Conservation (phyloP, 495 filamentous ascomycete species). For the Aspergillus kassunensis region DNA sequence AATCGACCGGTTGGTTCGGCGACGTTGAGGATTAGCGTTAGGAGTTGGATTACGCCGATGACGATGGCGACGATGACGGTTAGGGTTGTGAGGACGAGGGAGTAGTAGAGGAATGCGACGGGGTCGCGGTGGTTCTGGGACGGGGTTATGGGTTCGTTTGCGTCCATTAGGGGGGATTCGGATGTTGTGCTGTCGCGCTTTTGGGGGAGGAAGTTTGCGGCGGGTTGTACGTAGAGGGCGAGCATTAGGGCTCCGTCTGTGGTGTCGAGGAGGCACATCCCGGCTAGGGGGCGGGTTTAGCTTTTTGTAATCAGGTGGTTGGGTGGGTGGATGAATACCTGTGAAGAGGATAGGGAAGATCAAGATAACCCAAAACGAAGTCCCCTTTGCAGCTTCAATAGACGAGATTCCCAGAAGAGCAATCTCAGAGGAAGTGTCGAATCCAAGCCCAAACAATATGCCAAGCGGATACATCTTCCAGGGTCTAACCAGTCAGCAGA, state of each 20-base stretch:
- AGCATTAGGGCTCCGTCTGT: slow-evolving; percentile 94
- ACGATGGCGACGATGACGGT: slow-evolving; percentile 84
- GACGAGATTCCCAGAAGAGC: slow-evolving; percentile 86
- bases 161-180: slow-evolving; percentile 10
- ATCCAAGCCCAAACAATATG: slow-evolving; percentile 86
- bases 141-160: slow-evolving; percentile 23
- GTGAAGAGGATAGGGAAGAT: slow-evolving; percentile 92
- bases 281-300: slow-evolving; percentile 42
- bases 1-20: slow-evolving; percentile 69
- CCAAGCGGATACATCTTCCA: slow-evolving; percentile 98
- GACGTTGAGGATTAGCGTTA: slow-evolving; percentile 72
- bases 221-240: slow-evolving; percentile 73
- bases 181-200: slow-evolving; percentile 23
- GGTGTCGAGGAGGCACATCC: slow-evolving; percentile 90
- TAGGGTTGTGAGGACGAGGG: slow-evolving; percentile 79
- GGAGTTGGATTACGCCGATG: slow-evolving; percentile 80
- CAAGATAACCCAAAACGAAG: slow-evolving; percentile 88
- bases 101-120: slow-evolving; percentile 90
- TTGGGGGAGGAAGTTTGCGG: slow-evolving; percentile 41
- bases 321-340: slow-evolving; percentile 40
- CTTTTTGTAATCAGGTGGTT: not conserved
- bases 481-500: slow-evolving; percentile 41
- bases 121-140: slow-evolving; percentile 56
- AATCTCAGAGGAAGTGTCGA: slow-evolving; percentile 94
- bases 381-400: slow-evolving; percentile 78